A percentile compares a stretch with the other conserved stretches of the same genome.
Conservation (phyloP, 2,329 filamentous ascomycete species). For the Xylaria sp. region DNA sequence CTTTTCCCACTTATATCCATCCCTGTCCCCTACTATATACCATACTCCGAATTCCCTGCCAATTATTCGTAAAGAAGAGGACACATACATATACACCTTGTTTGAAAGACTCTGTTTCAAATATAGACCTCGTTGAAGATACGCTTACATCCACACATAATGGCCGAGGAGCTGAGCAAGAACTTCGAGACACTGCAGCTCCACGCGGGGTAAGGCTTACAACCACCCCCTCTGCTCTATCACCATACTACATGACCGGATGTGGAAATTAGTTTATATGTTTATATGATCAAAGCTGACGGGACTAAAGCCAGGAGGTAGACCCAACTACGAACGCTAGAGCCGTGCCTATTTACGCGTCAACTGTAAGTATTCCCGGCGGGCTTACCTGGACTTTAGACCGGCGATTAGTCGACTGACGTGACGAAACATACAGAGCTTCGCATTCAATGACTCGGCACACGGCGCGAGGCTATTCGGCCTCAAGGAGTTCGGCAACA, state of each 20-base stretch:
- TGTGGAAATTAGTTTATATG: neutral
- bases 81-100: neutral
- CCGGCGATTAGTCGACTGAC: constrained; percentile 30
- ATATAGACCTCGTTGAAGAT: constrained; percentile 24
- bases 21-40: constrained; percentile 4
- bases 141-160: constrained; percentile 42
- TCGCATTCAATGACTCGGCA: constrained; percentile 92
- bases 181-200: constrained; percentile 88
- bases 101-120: constrained; percentile 10
- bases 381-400: neutral
- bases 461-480: constrained; percentile 95
- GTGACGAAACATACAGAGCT: constrained; percentile 69
- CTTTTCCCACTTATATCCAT: constrained; percentile 1
- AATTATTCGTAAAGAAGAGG: neutral
- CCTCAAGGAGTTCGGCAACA: constrained; percentile 97
- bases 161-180: constrained; percentile 62
- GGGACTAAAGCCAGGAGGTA: constrained; percentile 73
- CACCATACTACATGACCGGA: neutral
- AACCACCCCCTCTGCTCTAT: constrained; percentile 2
- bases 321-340: constrained; percentile 86
- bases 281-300: constrained; percentile 24
- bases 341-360: constrained; percentile 95
- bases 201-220: constrained; percentile 77
- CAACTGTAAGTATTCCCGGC: constrained; percentile 64
- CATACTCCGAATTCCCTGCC: neutral